These are phyloP conservation scores for Nyssa sinensis DNA, from an alignment of 148 eudicot genomes.

Conservation along the genomic window DNA sequence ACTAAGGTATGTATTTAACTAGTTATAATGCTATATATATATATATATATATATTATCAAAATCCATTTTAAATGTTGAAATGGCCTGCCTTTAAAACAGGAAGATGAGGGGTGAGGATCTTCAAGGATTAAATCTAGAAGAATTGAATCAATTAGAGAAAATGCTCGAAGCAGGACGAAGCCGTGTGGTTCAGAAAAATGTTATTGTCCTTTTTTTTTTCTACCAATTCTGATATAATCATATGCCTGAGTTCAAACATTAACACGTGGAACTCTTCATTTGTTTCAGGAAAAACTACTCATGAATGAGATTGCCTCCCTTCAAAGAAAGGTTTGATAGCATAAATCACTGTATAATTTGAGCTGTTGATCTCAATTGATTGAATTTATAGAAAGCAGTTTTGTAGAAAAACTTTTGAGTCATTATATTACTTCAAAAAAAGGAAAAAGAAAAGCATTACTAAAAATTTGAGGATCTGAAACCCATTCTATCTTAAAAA, in stretches of 20 bases:
- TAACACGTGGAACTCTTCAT: background rate
- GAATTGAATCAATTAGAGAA: conserved; percentile 45
- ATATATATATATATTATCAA: background rate
- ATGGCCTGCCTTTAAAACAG: conserved; percentile 2
- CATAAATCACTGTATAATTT: background rate
- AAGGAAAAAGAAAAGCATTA: too few relatives aligned
- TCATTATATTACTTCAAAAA: too few relatives aligned
- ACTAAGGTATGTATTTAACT: conserved; percentile 31
- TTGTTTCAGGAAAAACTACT: conserved; percentile 41
- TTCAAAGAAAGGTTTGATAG: conserved; percentile 40
- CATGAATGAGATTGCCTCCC: conserved; percentile 38
- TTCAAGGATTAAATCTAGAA: conserved; percentile 40
- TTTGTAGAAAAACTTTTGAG: too few relatives aligned
- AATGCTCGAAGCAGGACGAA: conserved; percentile 38
- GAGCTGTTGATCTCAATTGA: too few relatives aligned
- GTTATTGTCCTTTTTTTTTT: conserved; percentile 15
- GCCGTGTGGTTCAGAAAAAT: conserved; percentile 44
- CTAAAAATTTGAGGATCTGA: too few relatives aligned
- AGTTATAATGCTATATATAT: background rate
- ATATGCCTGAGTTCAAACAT: background rate
- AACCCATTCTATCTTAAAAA: too few relatives aligned
- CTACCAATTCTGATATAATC: background rate
- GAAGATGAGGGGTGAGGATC: conserved; percentile 47
- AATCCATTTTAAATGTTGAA: background rate
- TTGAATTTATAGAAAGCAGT: too few relatives aligned